These are phyloP conservation scores for Hypoxylon sp. DNA, from an alignment of 2,329 filamentous ascomycete species.

Conservation along the genomic window DNA sequence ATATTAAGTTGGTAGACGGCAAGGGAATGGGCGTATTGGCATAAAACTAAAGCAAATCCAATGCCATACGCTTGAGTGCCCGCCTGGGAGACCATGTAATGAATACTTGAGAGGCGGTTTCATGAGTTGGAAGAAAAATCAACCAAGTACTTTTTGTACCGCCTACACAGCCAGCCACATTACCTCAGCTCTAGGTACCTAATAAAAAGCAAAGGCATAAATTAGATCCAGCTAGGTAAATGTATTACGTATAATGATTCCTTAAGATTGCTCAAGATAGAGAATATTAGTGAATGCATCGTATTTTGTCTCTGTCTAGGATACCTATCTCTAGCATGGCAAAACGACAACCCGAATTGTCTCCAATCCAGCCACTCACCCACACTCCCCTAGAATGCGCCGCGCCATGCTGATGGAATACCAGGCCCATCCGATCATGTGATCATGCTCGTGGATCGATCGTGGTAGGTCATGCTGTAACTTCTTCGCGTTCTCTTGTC, in stretches of 20 bases:
- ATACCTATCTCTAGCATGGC: constrained; percentile 31
- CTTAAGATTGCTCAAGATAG: not conserved
- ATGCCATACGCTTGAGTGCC: no score
- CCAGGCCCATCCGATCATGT: constrained; percentile 37
- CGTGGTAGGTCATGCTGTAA: constrained; percentile 39
- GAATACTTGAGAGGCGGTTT: no score
- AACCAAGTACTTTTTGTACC: not conserved
- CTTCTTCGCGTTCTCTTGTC: constrained; percentile 11
- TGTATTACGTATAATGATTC: not conserved
- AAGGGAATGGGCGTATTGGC: not conserved
- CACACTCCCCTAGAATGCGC: constrained; percentile 39
- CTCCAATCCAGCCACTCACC: constrained; percentile 18
- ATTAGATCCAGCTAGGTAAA: not conserved
- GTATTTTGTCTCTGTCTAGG: constrained; percentile 38
- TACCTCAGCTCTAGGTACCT: not conserved
- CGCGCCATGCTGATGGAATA: constrained; percentile 40
- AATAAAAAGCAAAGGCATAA: no score
- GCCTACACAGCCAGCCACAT: constrained; percentile 7
- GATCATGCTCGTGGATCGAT: constrained; percentile 44
- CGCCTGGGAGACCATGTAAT: no score
- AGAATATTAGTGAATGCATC: constrained; percentile 29
- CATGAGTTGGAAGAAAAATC: not conserved
- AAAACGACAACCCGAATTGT: constrained; percentile 16
- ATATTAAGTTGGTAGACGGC: not conserved
- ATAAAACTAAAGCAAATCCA: no score